phyloP scores from a whole-genome alignment of 73 alveolate species.

The Tetrahymena borealis region DNA sequence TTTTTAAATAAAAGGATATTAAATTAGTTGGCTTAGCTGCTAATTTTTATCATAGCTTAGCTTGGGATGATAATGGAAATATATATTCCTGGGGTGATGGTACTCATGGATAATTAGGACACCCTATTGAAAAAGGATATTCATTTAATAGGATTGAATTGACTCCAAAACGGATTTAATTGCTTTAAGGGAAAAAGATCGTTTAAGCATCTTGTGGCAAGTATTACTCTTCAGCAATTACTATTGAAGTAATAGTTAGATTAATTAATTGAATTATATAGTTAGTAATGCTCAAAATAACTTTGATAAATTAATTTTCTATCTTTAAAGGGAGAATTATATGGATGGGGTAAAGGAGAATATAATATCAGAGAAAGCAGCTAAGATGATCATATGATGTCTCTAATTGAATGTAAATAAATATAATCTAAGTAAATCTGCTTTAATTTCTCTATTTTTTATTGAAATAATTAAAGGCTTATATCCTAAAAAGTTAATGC shows the following conservation, averaged over 20 bases:
- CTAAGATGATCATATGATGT: background rate
- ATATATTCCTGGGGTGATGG: background rate
- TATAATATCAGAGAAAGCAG: background rate
- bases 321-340: background rate
- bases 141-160: background rate
- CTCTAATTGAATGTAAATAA: background rate
- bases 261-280: no score
- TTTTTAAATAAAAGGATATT: background rate
- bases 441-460: background rate
- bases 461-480: background rate
- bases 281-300: background rate
- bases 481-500: background rate
- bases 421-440: background rate
- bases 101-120: background rate
- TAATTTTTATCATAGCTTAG: background rate
- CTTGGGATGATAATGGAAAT: background rate
- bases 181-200: background rate
- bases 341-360: background rate
- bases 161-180: background rate
- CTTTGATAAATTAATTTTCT: background rate
- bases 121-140: background rate
- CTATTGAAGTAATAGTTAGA: background rate
- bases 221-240: background rate
- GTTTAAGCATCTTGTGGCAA: background rate
- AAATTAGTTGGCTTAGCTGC: background rate